Evolutionary conservation across 2,329 filamentous ascomycete species (phyloP), one percentile per base, ranked within the genome.

Genomic region (Colletotrichum lupini): DNA sequence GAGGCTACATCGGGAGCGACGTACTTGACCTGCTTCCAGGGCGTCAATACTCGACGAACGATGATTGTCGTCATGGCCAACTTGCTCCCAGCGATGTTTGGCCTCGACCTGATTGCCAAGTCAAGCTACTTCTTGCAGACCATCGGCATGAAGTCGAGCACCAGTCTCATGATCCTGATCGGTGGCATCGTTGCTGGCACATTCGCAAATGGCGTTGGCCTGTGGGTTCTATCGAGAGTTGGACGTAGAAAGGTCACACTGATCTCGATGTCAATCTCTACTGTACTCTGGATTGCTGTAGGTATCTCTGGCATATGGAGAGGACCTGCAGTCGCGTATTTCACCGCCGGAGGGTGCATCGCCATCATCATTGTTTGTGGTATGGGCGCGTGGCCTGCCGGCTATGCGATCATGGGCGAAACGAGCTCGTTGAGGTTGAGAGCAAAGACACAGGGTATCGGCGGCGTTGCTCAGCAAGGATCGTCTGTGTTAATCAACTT

Each of bases 241-340:
- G 84, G 83, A 1, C 80, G 86, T 1, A 80, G 86, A 14, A 77
- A 72, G 4, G 78, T 87, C 6, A 80, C 82, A 7, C 46, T 85
- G 1, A 35, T 69, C 1, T 83, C 82, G 0, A 74, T 87, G 4
- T 59, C 67, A 0, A 69, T 81, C 8, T 74, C 81, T 0, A 76
- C 79, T 0, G 56, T 82, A 1, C 73, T 87, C 1, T 88, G 86
- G 85, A 75, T 81, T 4, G 79, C 78, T 0, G 84, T 87, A 77
- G 86, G 86, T 0, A 81, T 88, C 19, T 81, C 83, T 0, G 86
- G 86, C 2, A 85, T 83, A 74, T 86, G 83, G 74, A 64, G 79
- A 1, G 80, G 82, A 7, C 78, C 73, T 1, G 78, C 79, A n/a
- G 81, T 83, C 3, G 77, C 81, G 4, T 87, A 85, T 83, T 84